Base-by-base conservation (phyloP, 2,329 filamentous ascomycete genomes). In the Thyridium curvatum region DNA sequence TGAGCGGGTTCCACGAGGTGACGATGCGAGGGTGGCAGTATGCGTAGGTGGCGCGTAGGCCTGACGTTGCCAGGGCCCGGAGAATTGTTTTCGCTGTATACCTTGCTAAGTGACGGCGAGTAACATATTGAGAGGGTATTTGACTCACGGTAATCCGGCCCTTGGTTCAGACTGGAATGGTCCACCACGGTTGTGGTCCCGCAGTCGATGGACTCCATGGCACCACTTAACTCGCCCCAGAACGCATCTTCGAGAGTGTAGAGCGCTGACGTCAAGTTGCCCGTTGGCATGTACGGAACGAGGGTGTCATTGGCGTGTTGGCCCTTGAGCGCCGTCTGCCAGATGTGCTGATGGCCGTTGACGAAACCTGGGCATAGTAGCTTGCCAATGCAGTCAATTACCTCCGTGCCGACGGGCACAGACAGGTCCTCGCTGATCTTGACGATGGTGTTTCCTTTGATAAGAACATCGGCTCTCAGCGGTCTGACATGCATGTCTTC, bases 301-400 rank as follows among this genome's bases (percentile, higher is more conserved):
- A 76, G 52, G 0, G 62, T 71, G 0, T 67, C 69, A 46, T 79
- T 74, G 8, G 71, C 67, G 1, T 46, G 68, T 1, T 79, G 47
- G 0, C 73, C 76, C 47, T 72, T 74, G 47, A 68, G 66, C 8
- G 62, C 69, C 0, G 74, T 77, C 48, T 78, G 71, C 75, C 74
- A 77, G 1, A 66, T 62, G 44, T 76, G 71, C 2, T 67, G 66
- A 45, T 79, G 74, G 0, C 72, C 77, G 52, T 77, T 70, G 41
- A 79, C 59, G 52, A 79, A 77, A 8, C 75, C 74, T 0, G 73
- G 70, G 0, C 65, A 65, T 37, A 77, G 59, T 41, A 77, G 77
- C 47, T 74, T 71, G 38, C 65, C 59, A 0, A 60, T 62, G 30
- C 65, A 66, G 45, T 78, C 65, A n/a, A 77, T 55, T 2, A 65